Percentiles rank a stretch among this genome's conserved stretches.
Conservation (phyloP, 1,284 basidiomycete species). For the Schizophyllum amplum region DNA sequence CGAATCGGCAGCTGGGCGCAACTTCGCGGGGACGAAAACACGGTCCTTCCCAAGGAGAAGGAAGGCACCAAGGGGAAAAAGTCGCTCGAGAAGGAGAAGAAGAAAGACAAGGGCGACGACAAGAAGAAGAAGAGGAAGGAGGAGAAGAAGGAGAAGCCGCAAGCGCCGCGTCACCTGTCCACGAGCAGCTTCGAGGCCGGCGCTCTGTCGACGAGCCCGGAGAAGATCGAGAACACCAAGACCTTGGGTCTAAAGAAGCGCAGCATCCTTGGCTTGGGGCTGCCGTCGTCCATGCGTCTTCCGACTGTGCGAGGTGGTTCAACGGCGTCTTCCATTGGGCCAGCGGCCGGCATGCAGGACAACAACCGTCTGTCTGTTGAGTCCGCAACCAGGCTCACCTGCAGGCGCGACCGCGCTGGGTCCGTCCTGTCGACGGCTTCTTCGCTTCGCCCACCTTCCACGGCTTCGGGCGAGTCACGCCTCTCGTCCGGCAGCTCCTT, state of each 20-base stretch:
- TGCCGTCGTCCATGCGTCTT: conserved; percentile 29
- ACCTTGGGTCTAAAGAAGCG: conserved; percentile 34
- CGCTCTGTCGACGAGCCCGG: conserved; percentile 35
- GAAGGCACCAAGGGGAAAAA: conserved; percentile 22
- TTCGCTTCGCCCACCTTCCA: conserved; percentile 51
- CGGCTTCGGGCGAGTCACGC: conserved; percentile 41
- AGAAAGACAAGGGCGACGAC: conserved; percentile 23
- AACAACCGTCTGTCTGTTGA: conserved; percentile 38
- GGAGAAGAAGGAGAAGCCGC: conserved; percentile 21
- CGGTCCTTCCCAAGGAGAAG: conserved; percentile 23
- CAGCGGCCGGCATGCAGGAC: conserved; percentile 10
- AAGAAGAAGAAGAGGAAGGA: conserved; percentile 23
- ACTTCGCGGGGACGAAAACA: neutral
- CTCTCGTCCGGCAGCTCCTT: conserved; percentile 37
- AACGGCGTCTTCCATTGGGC: conserved; percentile 26
- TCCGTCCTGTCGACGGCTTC: conserved; percentile 44
- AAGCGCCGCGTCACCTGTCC: conserved; percentile 34
- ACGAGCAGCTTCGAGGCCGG: conserved; percentile 62
- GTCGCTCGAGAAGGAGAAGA: conserved; percentile 25
- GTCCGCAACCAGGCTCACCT: conserved; percentile 25
- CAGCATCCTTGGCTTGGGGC: conserved; percentile 44
- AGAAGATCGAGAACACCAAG: conserved; percentile 28
- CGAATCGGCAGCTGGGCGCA: conserved; percentile 65
- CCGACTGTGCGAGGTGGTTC: conserved; percentile 37
- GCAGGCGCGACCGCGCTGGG: conserved; percentile 26